These are phyloP conservation scores for Mycena alexandri DNA, from an alignment of 768 basidiomycete genomes.

Conservation along the genomic window DNA sequence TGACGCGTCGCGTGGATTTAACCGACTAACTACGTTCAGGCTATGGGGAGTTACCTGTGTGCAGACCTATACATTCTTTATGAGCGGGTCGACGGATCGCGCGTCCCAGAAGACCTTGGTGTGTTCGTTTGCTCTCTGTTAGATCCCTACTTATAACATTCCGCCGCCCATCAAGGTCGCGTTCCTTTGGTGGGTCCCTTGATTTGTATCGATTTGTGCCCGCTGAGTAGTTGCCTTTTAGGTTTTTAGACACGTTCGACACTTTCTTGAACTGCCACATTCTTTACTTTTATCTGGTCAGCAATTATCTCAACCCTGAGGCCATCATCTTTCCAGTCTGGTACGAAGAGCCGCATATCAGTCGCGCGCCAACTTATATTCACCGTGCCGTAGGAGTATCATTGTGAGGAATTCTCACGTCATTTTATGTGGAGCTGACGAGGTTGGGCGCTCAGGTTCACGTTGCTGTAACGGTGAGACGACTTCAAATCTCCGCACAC, in stretches of 20 bases:
- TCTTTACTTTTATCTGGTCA: slow-evolving; percentile 69
- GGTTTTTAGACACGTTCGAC: slow-evolving; percentile 70
- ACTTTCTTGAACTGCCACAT: slow-evolving; percentile 65
- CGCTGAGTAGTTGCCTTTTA: slow-evolving; percentile 39
- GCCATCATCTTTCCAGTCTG: slow-evolving; percentile 62
- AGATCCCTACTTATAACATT: neutral
- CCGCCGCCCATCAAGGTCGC: slow-evolving; percentile 44
- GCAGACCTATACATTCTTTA: slow-evolving; percentile 67
- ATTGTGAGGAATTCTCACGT: slow-evolving; percentile 52
- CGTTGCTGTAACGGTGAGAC: slow-evolving; percentile 64
- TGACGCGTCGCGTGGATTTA: slow-evolving; percentile 13
- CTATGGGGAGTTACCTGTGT: slow-evolving; percentile 71
- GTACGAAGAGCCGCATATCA: slow-evolving; percentile 47
- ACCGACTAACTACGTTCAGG: slow-evolving; percentile 44
- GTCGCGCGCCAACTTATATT: slow-evolving; percentile 1
- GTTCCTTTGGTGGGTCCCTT: slow-evolving; percentile 49
- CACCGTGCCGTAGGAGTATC: slow-evolving; percentile 56
- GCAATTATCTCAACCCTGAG: slow-evolving; percentile 63
- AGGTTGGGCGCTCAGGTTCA: slow-evolving; percentile 55
- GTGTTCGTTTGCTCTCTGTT: slow-evolving; percentile 23
- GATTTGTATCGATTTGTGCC: slow-evolving; percentile 7
- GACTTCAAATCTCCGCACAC: neutral
- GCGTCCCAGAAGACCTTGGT: slow-evolving; percentile 54
- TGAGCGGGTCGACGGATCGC: slow-evolving; percentile 50
- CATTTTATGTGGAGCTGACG: neutral